phyloP scores from a whole-genome alignment of 257 asterid genomes.

The Fraxinus americana region DNA sequence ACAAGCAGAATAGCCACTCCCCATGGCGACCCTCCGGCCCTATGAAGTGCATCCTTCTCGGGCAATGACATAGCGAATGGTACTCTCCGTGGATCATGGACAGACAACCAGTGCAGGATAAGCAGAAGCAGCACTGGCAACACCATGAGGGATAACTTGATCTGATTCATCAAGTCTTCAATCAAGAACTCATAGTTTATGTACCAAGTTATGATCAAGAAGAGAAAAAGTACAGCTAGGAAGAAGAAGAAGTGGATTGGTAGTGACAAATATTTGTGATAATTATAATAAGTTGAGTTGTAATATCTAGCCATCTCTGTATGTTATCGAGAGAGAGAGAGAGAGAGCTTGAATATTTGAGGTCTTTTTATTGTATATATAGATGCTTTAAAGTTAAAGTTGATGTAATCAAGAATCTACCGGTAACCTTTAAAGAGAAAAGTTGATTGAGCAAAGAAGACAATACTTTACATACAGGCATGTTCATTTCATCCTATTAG shows the following conservation, averaged over 20 bases:
- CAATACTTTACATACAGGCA: not conserved
- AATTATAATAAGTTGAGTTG: slow-evolving; percentile 57
- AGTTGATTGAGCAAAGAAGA: not conserved
- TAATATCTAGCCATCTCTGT: slow-evolving; percentile 62
- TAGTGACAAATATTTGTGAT: slow-evolving; percentile 56
- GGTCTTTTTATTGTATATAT: not conserved
- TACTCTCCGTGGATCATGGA: slow-evolving; percentile 45
- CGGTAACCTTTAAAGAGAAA: not conserved
- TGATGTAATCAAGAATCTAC: not conserved
- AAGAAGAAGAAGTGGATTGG: slow-evolving; percentile 69
- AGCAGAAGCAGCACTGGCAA: slow-evolving; percentile 70
- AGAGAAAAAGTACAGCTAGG: slow-evolving; percentile 48
- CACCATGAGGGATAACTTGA: slow-evolving; percentile 64
- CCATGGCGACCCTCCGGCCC: slow-evolving; percentile 67
- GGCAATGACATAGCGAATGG: slow-evolving; percentile 50
- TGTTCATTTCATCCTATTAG: not conserved
- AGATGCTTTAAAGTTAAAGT: not conserved
- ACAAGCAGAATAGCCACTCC: slow-evolving; percentile 65
- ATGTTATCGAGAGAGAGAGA: not conserved
- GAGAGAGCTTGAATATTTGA: slow-evolving; percentile 3
- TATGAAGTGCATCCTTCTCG: slow-evolving; percentile 61
- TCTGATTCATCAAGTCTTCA: slow-evolving; percentile 48
- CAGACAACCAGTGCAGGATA: slow-evolving; percentile 62
- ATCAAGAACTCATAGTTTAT: slow-evolving; percentile 63
- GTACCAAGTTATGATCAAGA: slow-evolving; percentile 77